A percentile compares a stretch with the other conserved stretches of the same genome.
Conservation (phyloP, 2,329 filamentous ascomycete genomes). For the Fusarium acutatum region DNA sequence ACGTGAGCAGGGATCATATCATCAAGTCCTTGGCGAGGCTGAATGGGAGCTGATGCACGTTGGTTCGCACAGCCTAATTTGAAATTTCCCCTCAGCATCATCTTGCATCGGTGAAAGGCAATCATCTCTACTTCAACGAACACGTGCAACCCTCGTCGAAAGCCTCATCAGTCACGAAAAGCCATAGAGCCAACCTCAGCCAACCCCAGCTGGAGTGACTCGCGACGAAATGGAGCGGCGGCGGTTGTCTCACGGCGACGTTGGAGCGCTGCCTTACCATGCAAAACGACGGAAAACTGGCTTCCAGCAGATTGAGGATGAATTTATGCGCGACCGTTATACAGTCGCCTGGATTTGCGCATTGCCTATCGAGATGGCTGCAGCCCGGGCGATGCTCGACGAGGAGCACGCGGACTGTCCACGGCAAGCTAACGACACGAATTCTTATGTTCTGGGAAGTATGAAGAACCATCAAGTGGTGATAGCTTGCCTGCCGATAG, state of each 20-base stretch:
- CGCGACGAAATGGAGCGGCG: not conserved
- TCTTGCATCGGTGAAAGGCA: rapidly evolving
- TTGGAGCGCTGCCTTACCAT: rapidly evolving
- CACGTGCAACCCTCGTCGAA: rapidly evolving
- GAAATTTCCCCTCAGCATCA: not conserved
- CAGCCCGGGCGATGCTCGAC: conserved; percentile 41
- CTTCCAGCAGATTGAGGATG: rapidly evolving
- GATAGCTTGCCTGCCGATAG: conserved; percentile 33
- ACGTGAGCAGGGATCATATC: not conserved
- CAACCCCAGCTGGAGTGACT: rapidly evolving
- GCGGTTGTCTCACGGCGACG: rapidly evolving
- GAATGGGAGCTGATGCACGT: not conserved
- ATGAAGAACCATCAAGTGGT: conserved; percentile 38
- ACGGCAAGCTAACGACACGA: conserved; percentile 15
- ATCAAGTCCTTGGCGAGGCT: not conserved
- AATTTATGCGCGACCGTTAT: rapidly evolving
- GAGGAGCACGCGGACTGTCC: conserved; percentile 18
- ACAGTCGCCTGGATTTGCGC: conserved; percentile 48
- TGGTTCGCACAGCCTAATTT: not conserved
- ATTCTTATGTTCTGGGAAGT: conserved; percentile 26
- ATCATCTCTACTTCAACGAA: rapidly evolving
- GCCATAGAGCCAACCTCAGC: rapidly evolving
- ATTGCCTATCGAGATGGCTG: conserved; percentile 35
- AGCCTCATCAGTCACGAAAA: rapidly evolving
- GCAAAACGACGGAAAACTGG: not conserved